phyloP scores from a whole-genome alignment of 75 land plant genomes.

The Gnetum montanum region DNA sequence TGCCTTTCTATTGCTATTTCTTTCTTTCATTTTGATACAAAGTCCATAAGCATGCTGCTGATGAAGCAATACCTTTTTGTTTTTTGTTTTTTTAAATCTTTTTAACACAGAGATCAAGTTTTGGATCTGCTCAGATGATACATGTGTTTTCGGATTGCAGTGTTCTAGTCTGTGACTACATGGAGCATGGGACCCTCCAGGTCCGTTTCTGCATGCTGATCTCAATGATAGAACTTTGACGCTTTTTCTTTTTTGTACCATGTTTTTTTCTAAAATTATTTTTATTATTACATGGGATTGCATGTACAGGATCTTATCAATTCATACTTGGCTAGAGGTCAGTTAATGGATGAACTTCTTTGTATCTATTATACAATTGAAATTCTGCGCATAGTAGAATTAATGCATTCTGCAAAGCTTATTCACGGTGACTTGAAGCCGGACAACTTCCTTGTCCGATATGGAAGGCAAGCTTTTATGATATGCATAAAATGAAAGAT shows the following conservation, averaged over 20 bases:
- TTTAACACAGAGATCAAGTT: conserved; percentile 58
- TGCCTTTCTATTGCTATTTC: neutral
- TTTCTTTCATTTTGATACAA: neutral
- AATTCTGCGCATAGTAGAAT: conserved; percentile 86
- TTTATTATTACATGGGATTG: neutral
- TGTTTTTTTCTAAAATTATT: neutral
- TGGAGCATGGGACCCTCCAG: conserved; percentile 90
- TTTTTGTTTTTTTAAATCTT: neutral
- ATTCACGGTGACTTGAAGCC: conserved; percentile 98
- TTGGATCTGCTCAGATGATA: conserved; percentile 69
- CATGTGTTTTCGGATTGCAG: conserved; percentile 85
- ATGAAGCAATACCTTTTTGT: neutral
- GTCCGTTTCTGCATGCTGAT: conserved; percentile 15
- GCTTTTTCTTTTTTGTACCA: neutral
- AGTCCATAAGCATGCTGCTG: neutral
- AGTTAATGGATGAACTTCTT: conserved; percentile 80
- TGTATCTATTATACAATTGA: conserved; percentile 95
- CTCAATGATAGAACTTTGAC: neutral
- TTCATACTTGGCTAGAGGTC: conserved; percentile 46
- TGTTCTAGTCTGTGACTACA: conserved; percentile 77
- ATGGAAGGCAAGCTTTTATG: conserved; percentile 45
- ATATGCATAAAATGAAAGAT: too few relatives aligned
- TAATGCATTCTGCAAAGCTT: conserved; percentile 62
- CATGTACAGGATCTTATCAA: conserved; percentile 84
- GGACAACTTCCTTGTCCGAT: conserved; percentile 92